phyloP scores from a whole-genome alignment of 305 asterid species.

The Fraxinus xanthoxyloides region DNA sequence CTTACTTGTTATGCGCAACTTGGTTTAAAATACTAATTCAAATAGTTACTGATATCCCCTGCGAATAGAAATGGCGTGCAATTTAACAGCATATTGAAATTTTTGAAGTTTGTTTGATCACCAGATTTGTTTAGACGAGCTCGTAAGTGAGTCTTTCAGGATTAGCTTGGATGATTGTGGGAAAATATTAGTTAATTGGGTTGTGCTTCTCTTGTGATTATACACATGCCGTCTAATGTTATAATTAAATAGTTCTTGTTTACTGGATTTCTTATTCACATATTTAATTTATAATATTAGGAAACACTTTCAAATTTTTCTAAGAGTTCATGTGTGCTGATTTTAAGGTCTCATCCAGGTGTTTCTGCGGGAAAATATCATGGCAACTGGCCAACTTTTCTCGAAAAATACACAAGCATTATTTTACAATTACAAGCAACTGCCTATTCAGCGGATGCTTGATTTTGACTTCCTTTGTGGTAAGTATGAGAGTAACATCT shows the following conservation, averaged over 20 bases:
- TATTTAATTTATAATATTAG: background rate
- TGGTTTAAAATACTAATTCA: background rate
- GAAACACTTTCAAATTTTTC: background rate
- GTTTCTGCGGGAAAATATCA: conserved; percentile 55
- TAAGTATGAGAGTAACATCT: conserved; percentile 26
- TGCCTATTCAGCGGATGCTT: conserved; percentile 97
- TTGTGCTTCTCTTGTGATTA: background rate
- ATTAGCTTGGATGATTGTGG: conserved; percentile 4
- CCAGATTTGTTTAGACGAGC: conserved; percentile 10
- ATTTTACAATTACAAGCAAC: conserved; percentile 90
- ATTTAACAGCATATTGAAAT: background rate
- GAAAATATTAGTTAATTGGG: background rate
- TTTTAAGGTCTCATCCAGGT: conserved; percentile 75
- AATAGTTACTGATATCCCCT: background rate
- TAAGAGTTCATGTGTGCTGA: conserved; percentile 21
- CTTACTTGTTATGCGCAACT: conserved; percentile 8
- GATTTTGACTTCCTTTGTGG: conserved; percentile 99
- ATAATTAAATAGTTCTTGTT: conserved; percentile 7
- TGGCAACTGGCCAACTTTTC: conserved; percentile 96
- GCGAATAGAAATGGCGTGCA: conserved; percentile 8
- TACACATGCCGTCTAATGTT: background rate
- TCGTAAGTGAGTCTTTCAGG: background rate
- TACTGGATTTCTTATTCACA: conserved; percentile 16
- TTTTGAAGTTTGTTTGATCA: background rate
- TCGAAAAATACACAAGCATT: conserved; percentile 94